Evolutionary conservation across 345 rosid species (phyloP), one percentile per base, ranked within the genome.

Genomic region (Brassica nigra): DNA sequence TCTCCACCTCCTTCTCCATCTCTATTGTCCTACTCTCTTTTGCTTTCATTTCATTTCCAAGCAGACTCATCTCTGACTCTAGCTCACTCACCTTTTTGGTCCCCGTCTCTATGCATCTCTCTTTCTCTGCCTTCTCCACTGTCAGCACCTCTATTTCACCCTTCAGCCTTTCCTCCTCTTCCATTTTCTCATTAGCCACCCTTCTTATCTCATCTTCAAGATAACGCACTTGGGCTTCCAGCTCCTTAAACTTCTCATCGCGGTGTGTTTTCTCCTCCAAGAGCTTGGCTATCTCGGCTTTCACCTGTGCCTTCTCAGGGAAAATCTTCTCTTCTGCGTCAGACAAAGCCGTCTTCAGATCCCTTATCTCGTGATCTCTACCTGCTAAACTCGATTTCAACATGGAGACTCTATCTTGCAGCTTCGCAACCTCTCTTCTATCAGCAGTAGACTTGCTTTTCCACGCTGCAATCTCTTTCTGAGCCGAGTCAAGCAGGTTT

Each of bases 241-340:
- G 84, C 75, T 88, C 94, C 71, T 88, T 83, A 37, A 87, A 81
- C 77, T 86, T 88, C 59, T 85, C 88, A 78, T 86, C 88, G 28
- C 86, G 70, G 18, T 31, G 55, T 36, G 57, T 70, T 68, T 82
- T 80, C 36, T 84, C 90, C 49, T 85, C 94, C 47, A 84, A 73
- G 76, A 90, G 80, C 68, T 83, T 86, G 1, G 85, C 69, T 80
- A 90, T 90, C 79, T 89, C 90, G 57, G 94, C 89, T 82, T 87
- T 87, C 31, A 91, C 84, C 71, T 87, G 88, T 29, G 90, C 82
- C 74, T 88, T 89, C 80, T 95, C 97, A 0, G 90, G 89, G 44
- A 88, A 90, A 29, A 91, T 88, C 83, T 80, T 91, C 84, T 88
- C 81, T 80, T 92, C 92, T 3, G 97, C 89, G 33, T 89, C 90